Conservation (phyloP, 2,329 filamentous ascomycete species). For the Apiospora phragmitis region DNA sequence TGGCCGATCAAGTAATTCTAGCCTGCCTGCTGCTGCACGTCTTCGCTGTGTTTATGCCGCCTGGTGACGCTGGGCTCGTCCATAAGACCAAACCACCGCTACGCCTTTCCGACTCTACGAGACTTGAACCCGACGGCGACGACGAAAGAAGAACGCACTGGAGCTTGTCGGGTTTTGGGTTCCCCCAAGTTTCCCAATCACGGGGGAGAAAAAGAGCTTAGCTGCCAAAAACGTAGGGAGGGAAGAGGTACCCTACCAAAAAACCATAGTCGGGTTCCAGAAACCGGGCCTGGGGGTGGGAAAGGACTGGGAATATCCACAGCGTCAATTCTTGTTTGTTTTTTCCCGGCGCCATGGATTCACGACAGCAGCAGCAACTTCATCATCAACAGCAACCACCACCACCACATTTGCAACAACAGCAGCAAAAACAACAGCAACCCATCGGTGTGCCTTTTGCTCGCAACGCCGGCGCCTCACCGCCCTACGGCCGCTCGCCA, state of each 20-base stretch:
- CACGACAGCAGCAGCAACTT: slow-evolving; percentile 15
- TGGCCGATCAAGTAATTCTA: background rate
- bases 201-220: background rate
- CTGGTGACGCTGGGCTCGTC: background rate
- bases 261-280: background rate
- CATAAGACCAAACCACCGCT: background rate
- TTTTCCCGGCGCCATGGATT: slow-evolving; percentile 13
- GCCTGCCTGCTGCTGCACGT: background rate
- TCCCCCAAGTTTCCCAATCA: slow-evolving; percentile 1
- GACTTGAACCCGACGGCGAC: background rate
- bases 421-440: slow-evolving; percentile 1
- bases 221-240: background rate
- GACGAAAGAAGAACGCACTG: background rate
- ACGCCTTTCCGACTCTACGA: background rate
- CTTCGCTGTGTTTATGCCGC: background rate
- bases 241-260: background rate
- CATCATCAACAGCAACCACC: slow-evolving; percentile 10
- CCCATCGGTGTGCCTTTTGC: slow-evolving; percentile 15
- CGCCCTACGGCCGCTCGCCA: slow-evolving; percentile 19
- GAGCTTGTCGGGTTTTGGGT: slow-evolving; percentile 1
- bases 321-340: slow-evolving; percentile 2
- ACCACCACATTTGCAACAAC: slow-evolving; percentile 5
- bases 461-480: slow-evolving; percentile 15
- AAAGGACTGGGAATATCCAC: slow-evolving; percentile 4
- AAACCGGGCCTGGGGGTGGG: background rate